Base-by-base conservation (phyloP, 306 rosid genomes). In the Rubus idaeus region DNA sequence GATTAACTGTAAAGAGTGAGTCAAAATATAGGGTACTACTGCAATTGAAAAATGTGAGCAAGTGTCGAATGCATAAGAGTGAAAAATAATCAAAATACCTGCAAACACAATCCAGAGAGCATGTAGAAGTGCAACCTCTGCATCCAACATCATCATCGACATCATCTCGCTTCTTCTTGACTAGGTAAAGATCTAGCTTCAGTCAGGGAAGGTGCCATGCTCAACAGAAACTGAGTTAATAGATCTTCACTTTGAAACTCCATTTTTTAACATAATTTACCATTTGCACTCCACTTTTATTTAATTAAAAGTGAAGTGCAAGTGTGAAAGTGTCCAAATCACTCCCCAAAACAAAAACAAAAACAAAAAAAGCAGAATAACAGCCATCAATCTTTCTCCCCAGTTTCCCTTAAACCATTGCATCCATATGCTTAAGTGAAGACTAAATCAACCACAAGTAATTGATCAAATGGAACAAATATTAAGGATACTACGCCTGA, bases 101-200 rank as follows among this genome's bases (percentile, higher is more conserved):
- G 96, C 98, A 94, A 42, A 91, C 91, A 79, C 98, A 94, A 83
- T 90, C 87, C 51, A 89, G 85, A 49, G 90, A 90, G 87, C 98
- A 94, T 7, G 68, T 71, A 62, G 88, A 71, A 75, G 78, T 77
- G 84, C 96, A 90, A 76, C 71, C 82, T 74, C 90, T 84, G 82
- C 98, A 92, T 83, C 98, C 98, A 77, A 83, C 78, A 51, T 83
- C 98, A 79, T 89, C 96, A 84, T 83, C 89, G 30, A 30, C 88
- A 75, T 65, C 74, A 88, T 91, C 87, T 39, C 91, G 97, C 90
- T 94, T 94, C 80, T 85, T 90, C 90, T 94, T 94, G 68, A 94
- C 92, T 50, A 94, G 84, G 83, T 91, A 91, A 68, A 87, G 55
- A 79, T 94, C 98, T 95, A 73, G 74, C 41, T 74, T 74, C 76